These are phyloP conservation scores for Penicillium palitans DNA, from an alignment of 2,329 filamentous ascomycete genomes.

Conservation along the genomic window DNA sequence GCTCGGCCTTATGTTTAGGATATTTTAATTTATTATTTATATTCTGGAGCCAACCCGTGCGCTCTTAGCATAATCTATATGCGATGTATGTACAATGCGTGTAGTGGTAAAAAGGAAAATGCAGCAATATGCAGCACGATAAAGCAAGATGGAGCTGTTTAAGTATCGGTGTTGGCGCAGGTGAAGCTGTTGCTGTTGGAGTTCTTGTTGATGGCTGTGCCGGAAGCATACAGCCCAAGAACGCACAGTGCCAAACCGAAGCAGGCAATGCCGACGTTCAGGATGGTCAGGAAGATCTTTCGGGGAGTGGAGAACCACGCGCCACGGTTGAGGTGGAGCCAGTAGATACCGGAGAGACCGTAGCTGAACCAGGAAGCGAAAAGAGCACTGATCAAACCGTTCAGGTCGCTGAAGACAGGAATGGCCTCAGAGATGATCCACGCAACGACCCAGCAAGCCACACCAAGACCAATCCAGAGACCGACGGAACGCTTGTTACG, in stretches of 20 bases:
- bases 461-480: conserved; percentile 61
- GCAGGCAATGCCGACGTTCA: conserved; percentile 46
- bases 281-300: conserved; percentile 47
- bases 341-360: conserved; percentile 48
- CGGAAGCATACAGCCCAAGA: conserved; percentile 31
- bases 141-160: not conserved
- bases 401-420: conserved; percentile 66
- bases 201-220: conserved; percentile 26
- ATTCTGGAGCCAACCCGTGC: conserved; percentile 11
- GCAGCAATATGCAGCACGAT: not conserved
- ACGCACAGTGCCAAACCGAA: conserved; percentile 30
- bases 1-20: not conserved
- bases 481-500: conserved; percentile 52
- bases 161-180: conserved; percentile 37
- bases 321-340: conserved; percentile 52
- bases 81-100: conserved; percentile 7
- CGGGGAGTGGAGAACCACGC: conserved; percentile 42
- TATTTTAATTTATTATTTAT: not conserved
- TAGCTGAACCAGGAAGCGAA: conserved; percentile 33
- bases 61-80: conserved; percentile 11
- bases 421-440: conserved; percentile 69
- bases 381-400: conserved; percentile 56
- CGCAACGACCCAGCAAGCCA: conserved; percentile 60
- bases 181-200: conserved; percentile 37
- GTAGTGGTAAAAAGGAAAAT: not conserved